Evolutionary conservation across 2,329 filamentous ascomycete genomes (phyloP).

Genomic region (Penicillium corylophilum): DNA sequence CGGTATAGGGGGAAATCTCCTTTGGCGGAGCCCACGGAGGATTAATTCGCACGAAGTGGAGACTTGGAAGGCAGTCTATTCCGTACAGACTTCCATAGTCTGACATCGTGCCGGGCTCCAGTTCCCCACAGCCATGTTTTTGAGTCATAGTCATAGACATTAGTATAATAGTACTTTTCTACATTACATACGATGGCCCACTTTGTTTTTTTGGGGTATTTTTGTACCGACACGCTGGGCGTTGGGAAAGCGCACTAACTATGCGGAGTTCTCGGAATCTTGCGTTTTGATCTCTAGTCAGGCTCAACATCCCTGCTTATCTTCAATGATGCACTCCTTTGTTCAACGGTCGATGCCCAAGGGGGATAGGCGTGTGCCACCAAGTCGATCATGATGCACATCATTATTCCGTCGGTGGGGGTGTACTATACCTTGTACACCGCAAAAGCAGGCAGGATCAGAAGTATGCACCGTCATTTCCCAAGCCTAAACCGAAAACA

Average conservation of each 20-base stretch:
- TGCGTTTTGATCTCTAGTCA: slow-evolving; percentile 20
- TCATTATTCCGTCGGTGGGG: slow-evolving; percentile 17
- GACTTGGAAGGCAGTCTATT: slow-evolving; percentile 17
- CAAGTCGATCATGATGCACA: slow-evolving; percentile 23
- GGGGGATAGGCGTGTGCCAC: slow-evolving; percentile 14
- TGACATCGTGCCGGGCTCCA: slow-evolving; percentile 20
- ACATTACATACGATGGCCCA: slow-evolving; percentile 6
- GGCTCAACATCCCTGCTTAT: slow-evolving; percentile 11
- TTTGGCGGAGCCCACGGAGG: slow-evolving; percentile 6
- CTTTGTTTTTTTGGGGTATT: background rate
- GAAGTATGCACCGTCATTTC: slow-evolving; percentile 18
- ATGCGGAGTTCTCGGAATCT: slow-evolving; percentile 28
- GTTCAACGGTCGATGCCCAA: slow-evolving; percentile 18
- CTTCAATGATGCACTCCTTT: background rate
- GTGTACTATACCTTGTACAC: slow-evolving; percentile 5
- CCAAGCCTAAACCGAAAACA: background rate
- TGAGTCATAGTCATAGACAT: slow-evolving; percentile 2
- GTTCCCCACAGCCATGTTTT: slow-evolving; percentile 22
- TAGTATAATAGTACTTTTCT: background rate
- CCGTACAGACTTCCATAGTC: slow-evolving; percentile 24
- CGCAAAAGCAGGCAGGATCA: slow-evolving; percentile 1
- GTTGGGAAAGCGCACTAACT: slow-evolving; percentile 18
- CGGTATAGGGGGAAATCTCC: background rate
- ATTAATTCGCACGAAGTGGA: slow-evolving; percentile 16
- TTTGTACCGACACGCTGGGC: slow-evolving; percentile 27